Base-by-base conservation (phyloP, 331 rosid genomes). In the Prunus yedoensis region DNA sequence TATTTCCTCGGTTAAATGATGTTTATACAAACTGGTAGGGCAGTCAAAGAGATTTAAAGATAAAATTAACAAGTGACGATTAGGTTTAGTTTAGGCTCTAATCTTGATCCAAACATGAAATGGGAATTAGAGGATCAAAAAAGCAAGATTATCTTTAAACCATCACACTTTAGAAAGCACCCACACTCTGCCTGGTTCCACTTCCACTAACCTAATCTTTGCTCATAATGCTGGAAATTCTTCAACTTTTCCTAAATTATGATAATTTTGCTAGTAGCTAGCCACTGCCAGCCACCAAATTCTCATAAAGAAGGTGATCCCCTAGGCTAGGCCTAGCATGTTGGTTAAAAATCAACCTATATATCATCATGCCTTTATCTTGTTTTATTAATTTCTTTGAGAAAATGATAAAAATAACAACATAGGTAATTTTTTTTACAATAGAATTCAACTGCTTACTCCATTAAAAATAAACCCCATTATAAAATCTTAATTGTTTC, bases 1-100 rank as follows among this genome's bases (percentile, higher is more conserved):
- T 60, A 51, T 71, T 79, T 84, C 75, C 76, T 76, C 30, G 46
- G 8, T 83, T 70, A 74, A 81, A 74, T 87, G 82, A 82, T 85
- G 79, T 52, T 78, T 70, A 79, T 75, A 6, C 9, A 73, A 51
- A 80, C 73, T 76, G 23, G 45, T 64, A 59, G 67, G 81, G 63
- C 64, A 72, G 71, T 82, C 54, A 69, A 58, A 66, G 62, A 76
- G 65, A 78, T 53, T 68, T 61, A 72, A 78, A 81, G 69, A 82
- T 77, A 81, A 38, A 75, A 51, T 72, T 38, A 13, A 70, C 38
- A 69, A 62, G 73, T 77, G 47, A n/a, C 49, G 51, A 38, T 16
- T 74, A 12, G 73, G 68, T 74, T 61, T 16, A 52, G 73, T 62
- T 69, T 59, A 50, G 32, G 41, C 69, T 53, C 16, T 21, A 59